Percentiles rank a stretch among this genome's conserved stretches.
Evolutionary conservation across 805 yeast genomes (phyloP).

Genomic region (Jamesozyma hellenica): DNA sequence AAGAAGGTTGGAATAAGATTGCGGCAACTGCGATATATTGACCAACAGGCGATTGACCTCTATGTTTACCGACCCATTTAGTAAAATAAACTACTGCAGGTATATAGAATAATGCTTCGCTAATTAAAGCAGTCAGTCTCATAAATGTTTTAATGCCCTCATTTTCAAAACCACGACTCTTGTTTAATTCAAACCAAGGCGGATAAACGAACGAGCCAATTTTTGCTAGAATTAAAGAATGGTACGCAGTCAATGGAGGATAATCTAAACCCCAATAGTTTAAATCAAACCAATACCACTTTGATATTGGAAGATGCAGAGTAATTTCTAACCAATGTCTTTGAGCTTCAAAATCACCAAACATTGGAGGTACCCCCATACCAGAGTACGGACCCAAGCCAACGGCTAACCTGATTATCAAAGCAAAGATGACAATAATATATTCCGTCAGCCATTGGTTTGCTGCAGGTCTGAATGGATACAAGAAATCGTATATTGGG

Average conservation of each 20-base stretch:
- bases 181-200: conserved; percentile 64
- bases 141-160: conserved; percentile 60
- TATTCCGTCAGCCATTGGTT: conserved; percentile 88
- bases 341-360: conserved; percentile 96
- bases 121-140: conserved; percentile 68
- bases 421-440: conserved; percentile 58
- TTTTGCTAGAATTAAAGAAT: conserved; percentile 70
- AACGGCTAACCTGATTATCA: conserved; percentile 71
- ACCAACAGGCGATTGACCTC: conserved; percentile 53
- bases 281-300: conserved; percentile 87
- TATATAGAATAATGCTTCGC: conserved; percentile 64
- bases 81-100: conserved; percentile 73
- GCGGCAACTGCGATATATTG: conserved; percentile 69
- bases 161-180: conserved; percentile 68
- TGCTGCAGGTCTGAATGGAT: conserved; percentile 68
- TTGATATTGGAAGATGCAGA: conserved; percentile 51
- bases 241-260: conserved; percentile 94
- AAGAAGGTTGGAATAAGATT: conserved; percentile 74
- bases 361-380: conserved; percentile 56
- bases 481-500: conserved; percentile 69
- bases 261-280: conserved; percentile 95
- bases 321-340: conserved; percentile 97
- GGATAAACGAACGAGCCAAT: conserved; percentile 57
- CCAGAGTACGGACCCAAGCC: conserved; percentile 90
- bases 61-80: conserved; percentile 56